phyloP scores from a whole-genome alignment of 129 eudicot genomes.

The Centrapalus pauciflorus region DNA sequence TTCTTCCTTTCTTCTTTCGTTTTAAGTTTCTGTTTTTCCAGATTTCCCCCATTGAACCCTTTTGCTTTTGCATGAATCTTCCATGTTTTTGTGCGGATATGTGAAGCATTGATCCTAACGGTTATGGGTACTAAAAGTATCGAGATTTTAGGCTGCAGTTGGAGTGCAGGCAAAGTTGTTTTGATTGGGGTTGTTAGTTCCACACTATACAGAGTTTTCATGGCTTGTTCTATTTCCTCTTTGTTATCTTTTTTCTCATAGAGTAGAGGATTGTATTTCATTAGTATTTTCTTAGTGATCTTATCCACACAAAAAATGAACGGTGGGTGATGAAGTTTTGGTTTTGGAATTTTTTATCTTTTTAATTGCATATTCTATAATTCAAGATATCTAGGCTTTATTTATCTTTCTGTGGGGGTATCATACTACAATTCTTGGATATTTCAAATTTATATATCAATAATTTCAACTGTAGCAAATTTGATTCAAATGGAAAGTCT shows the following conservation, averaged over 20 bases:
- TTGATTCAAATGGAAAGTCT: not conserved
- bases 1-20: conserved; percentile 12
- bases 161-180: conserved; percentile 19
- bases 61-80: conserved; percentile 56
- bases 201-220: conserved; percentile 42
- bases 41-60: conserved; percentile 44
- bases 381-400: not conserved
- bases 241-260: not conserved
- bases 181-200: conserved; percentile 29
- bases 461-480: not conserved
- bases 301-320: conserved; percentile 51
- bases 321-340: conserved; percentile 26
- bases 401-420: not conserved
- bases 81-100: conserved; percentile 32
- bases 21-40: conserved; percentile 11
- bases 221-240: conserved; percentile 29
- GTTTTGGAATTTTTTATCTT: not conserved
- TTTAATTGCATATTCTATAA: not conserved
- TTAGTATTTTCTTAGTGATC: conserved; percentile 9
- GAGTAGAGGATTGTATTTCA: not conserved
- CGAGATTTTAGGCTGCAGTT: conserved; percentile 21
- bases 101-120: conserved; percentile 22
- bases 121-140: not conserved
- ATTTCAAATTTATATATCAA: not conserved
- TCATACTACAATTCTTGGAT: not conserved